These are phyloP conservation scores for Umbelopsis sp. DNA, from an alignment of 192 early-diverging fungal genomes.

Conservation along the genomic window DNA sequence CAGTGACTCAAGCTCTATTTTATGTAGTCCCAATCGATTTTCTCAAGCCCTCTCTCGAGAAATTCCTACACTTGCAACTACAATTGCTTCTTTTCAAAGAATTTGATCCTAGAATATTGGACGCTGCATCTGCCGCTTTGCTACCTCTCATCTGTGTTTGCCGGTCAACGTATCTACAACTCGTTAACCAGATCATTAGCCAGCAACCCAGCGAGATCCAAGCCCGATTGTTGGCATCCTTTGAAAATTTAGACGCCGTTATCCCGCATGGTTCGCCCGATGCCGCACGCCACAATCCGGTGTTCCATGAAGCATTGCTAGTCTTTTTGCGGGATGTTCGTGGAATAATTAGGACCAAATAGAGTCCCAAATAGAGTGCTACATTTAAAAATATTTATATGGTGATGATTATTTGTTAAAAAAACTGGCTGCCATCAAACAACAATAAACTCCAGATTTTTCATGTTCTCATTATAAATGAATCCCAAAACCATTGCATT, in stretches of 20 bases:
- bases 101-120: slow-evolving; percentile 64
- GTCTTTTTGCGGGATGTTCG: slow-evolving; percentile 65
- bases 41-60: slow-evolving; percentile 45
- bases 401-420: too few species aligned
- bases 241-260: slow-evolving; percentile 47
- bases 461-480: too few species aligned
- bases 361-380: slow-evolving; percentile 12
- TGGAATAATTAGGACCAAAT: slow-evolving; percentile 67
- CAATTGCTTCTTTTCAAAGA: slow-evolving; percentile 65
- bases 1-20: slow-evolving; percentile 8
- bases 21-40: slow-evolving; percentile 31
- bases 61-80: slow-evolving; percentile 55
- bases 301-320: slow-evolving; percentile 53
- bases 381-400: too few species aligned
- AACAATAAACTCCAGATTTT: too few species aligned
- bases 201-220: slow-evolving; percentile 47
- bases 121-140: slow-evolving; percentile 60
- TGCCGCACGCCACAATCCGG: slow-evolving; percentile 30
- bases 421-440: too few species aligned
- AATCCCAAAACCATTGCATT: too few species aligned
- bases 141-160: slow-evolving; percentile 59
- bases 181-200: slow-evolving; percentile 57
- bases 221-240: slow-evolving; percentile 45
- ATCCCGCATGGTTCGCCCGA: slow-evolving; percentile 47
- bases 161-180: slow-evolving; percentile 49